phyloP scores from a whole-genome alignment of 129 eudicot genomes.

The Centrapalus pauciflorus region DNA sequence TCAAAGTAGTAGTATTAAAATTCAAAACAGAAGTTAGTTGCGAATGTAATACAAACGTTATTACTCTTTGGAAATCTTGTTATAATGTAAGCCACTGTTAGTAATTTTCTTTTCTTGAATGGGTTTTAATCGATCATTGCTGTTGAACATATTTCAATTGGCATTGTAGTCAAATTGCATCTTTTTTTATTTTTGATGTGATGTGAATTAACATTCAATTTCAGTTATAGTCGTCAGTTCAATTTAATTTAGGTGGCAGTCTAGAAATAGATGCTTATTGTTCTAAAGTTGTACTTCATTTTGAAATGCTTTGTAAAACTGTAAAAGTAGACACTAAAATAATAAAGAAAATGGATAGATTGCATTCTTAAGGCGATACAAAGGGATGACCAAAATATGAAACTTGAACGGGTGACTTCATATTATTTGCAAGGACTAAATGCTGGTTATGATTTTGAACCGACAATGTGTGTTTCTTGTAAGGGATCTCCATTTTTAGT shows the following conservation, averaged over 20 bases:
- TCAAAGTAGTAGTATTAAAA: not conserved
- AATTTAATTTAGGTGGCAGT: not conserved
- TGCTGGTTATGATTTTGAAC: not conserved
- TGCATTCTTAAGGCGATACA: not conserved
- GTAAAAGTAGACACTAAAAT: not conserved
- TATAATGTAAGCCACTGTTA: not conserved
- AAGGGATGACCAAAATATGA: not conserved
- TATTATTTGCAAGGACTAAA: not conserved
- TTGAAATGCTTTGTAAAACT: not conserved
- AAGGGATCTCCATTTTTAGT: not conserved
- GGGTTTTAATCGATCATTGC: not conserved
- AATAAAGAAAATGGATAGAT: not conserved
- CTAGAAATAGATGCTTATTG: not conserved
- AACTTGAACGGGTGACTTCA: not conserved
- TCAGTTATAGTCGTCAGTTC: not conserved
- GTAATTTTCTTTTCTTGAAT: not conserved
- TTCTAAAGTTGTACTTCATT: not conserved
- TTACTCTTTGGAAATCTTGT: not conserved
- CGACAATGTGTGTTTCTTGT: not conserved
- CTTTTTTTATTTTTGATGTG: not conserved
- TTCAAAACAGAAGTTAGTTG: not conserved
- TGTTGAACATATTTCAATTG: not conserved
- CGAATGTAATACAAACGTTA: not conserved
- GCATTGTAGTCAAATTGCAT: slow-evolving; percentile 5
- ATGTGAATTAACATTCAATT: not conserved